Conservation (phyloP, 306 rosid species). For the Citrullus mucosospermus region DNA sequence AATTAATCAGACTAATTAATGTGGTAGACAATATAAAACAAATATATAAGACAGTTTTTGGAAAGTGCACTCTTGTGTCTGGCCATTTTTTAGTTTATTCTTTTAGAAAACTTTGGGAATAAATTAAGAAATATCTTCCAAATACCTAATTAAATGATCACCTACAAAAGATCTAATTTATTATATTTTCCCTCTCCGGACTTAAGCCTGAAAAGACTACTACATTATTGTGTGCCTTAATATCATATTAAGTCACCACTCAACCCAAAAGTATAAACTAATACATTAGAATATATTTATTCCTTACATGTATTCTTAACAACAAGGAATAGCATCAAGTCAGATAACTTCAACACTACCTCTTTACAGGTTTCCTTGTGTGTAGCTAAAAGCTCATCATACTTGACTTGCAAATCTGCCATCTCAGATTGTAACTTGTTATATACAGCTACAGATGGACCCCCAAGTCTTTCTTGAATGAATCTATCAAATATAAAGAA, state of each 20-base stretch:
- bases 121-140: background rate
- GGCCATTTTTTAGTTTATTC: background rate
- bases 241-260: background rate
- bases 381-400: conserved; percentile 38
- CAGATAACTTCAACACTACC: conserved; percentile 25
- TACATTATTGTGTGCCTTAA: background rate
- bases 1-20: background rate
- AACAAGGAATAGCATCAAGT: background rate
- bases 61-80: background rate
- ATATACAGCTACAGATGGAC: conserved; percentile 56
- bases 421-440: conserved; percentile 69
- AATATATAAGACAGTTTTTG: background rate
- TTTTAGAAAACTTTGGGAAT: background rate
- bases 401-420: conserved; percentile 60
- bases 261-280: background rate
- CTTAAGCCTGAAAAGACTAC: background rate
- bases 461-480: conserved; percentile 73
- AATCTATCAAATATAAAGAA: conserved; percentile 33
- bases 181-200: background rate
- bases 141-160: background rate
- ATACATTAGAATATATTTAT: background rate
- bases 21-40: background rate
- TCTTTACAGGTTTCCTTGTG: conserved; percentile 67
- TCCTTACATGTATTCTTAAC: background rate
- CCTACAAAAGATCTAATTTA: background rate